These are phyloP conservation scores for Cladosporium sp. DNA, from an alignment of 2,329 filamentous ascomycete species.

Conservation along the genomic window DNA sequence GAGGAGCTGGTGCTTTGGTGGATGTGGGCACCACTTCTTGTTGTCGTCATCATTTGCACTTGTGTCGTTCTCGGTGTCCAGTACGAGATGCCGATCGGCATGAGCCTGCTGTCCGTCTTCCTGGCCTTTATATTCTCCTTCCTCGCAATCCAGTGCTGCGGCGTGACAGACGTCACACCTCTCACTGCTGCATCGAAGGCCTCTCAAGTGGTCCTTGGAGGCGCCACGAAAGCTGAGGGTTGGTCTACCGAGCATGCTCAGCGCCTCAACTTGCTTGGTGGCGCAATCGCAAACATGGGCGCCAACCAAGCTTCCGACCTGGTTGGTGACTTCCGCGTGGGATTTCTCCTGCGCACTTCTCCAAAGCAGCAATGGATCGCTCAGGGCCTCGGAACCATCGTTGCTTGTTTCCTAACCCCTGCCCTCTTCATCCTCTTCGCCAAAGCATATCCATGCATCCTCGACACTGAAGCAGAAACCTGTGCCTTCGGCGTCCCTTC, in stretches of 20 bases:
- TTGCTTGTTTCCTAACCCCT: conserved; percentile 63
- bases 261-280: conserved; percentile 62
- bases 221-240: conserved; percentile 54
- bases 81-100: conserved; percentile 54
- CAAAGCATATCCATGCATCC: conserved; percentile 65
- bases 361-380: conserved; percentile 64
- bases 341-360: conserved; percentile 62
- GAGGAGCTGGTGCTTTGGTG: conserved; percentile 50
- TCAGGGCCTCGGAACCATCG: conserved; percentile 58
- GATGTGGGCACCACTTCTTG: conserved; percentile 49
- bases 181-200: conserved; percentile 65
- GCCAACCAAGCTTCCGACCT: conserved; percentile 45
- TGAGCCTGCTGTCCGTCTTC: conserved; percentile 53
- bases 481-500: conserved; percentile 62
- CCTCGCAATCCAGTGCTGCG: conserved; percentile 58
- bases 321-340: conserved; percentile 62
- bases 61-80: conserved; percentile 52
- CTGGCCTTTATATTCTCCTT: conserved; percentile 60
- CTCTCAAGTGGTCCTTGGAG: conserved; percentile 64
- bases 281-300: conserved; percentile 40
- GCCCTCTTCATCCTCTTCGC: conserved; percentile 66
- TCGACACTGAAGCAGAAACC: conserved; percentile 41
- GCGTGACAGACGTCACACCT: conserved; percentile 53
- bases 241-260: conserved; percentile 52
- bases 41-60: conserved; percentile 46